These are phyloP conservation scores for Penicillium paxilli DNA, from an alignment of 495 filamentous ascomycete genomes.

Conservation along the genomic window DNA sequence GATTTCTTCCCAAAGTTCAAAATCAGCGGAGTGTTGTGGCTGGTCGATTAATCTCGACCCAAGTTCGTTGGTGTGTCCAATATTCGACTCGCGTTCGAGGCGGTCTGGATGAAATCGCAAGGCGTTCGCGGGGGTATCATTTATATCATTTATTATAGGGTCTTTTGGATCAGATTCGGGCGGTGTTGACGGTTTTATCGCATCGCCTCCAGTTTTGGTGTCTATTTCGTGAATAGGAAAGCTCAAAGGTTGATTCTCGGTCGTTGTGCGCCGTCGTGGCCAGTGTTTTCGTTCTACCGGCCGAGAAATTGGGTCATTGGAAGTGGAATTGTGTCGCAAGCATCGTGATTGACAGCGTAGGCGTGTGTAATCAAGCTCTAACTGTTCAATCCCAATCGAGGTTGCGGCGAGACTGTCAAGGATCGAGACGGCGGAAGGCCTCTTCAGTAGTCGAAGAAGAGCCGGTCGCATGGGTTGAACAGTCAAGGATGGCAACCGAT, in stretches of 20 bases:
- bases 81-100: conserved; percentile 54
- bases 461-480: conserved; percentile 50
- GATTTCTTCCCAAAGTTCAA: conserved; percentile 64
- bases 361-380: conserved; percentile 30
- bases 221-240: conserved; percentile 35
- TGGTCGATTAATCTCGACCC: conserved; percentile 55
- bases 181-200: background rate
- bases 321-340: background rate
- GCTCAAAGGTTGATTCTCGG: conserved; percentile 20
- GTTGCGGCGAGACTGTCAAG: conserved; percentile 42
- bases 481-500: conserved; percentile 13
- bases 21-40: conserved; percentile 47
- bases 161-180: background rate
- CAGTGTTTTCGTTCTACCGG: background rate
- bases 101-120: conserved; percentile 31
- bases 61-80: conserved; percentile 38
- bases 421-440: conserved; percentile 52
- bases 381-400: conserved; percentile 39
- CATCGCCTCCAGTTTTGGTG: conserved; percentile 1
- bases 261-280: background rate
- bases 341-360: conserved; percentile 30
- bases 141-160: too few relatives aligned
- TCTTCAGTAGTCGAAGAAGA: conserved; percentile 53
- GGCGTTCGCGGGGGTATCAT: background rate
- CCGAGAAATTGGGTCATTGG: conserved; percentile 1